Evolutionary conservation across 129 eudicot species (phyloP).

Genomic region (Pittosporum tobira): DNA sequence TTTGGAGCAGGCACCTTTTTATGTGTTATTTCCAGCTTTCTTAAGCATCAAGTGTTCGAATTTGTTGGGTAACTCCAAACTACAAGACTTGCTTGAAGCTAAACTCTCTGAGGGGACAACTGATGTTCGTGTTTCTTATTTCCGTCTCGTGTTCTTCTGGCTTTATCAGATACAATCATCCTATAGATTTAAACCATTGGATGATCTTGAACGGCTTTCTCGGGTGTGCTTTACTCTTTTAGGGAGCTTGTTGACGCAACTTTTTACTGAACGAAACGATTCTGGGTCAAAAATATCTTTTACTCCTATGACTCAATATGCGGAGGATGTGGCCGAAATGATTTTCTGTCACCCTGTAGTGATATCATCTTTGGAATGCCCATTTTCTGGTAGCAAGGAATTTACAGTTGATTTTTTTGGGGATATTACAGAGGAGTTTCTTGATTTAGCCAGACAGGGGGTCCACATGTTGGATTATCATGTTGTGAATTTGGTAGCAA

Average conservation of each 20-base stretch:
- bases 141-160: constrained; percentile 66
- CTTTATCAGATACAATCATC: constrained; percentile 36
- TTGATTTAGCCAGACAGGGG: constrained; percentile 39
- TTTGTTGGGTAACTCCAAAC: constrained; percentile 21
- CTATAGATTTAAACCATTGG: constrained; percentile 27
- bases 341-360: constrained; percentile 73
- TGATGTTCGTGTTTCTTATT: constrained; percentile 37
- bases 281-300: constrained; percentile 6
- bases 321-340: constrained; percentile 43
- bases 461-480: constrained; percentile 44
- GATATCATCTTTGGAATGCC: constrained; percentile 33
- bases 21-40: constrained; percentile 55
- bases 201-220: constrained; percentile 38
- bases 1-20: constrained; percentile 53
- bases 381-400: constrained; percentile 30
- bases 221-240: constrained; percentile 47
- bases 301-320: constrained; percentile 19
- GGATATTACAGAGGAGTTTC: constrained; percentile 27
- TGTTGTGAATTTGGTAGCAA: constrained; percentile 39
- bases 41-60: constrained; percentile 25
- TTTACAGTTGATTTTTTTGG: constrained; percentile 31
- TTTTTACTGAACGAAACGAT: constrained; percentile 13
- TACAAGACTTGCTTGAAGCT: constrained; percentile 47
- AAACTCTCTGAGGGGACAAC: constrained; percentile 41
- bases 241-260: constrained; percentile 35